Base-by-base conservation (phyloP, 306 rosid species). In the Biancaea sappan region DNA sequence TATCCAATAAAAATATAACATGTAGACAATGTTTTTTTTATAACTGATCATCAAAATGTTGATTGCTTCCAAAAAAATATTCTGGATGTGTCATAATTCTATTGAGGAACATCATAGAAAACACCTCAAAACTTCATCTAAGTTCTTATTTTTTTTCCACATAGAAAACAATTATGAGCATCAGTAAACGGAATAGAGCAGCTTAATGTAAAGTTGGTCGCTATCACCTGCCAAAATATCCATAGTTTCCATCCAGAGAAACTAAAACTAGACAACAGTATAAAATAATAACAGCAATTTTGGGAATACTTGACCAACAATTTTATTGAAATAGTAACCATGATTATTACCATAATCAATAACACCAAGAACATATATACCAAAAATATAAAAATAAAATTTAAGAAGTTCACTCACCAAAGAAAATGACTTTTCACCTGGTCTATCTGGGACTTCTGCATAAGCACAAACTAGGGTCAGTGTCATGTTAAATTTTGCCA, bases 371-470 rank as follows among this genome's bases (percentile, higher is more conserved):
- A 78, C 52, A 37, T 24, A 65, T 8, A n/a, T n/a, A n/a, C 21
- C 16, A 41, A 19, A 66, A 75, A 62, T 12, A 6, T 25, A 51
- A 32, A 37, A 25, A 24, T 67, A 80, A 62, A 66, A 72, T 21
- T 19, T n/a, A n/a, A 35, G 46, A 75, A 75, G 63, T 72, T 57
- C 29, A 63, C 97, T 88, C 74, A 91, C 98, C 74, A 78, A 8
- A 70, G 98, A 84, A 72, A 90, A 87, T 75, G 51, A 75, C 75
- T 74, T 87, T 73, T 75, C 69, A 61, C 87, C 83, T 46, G 67
- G 78, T 84, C 68, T 85, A 38, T 87, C 90, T 35, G 87, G 77
- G 79, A 83, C 86, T 80, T 83, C 96, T 94, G 96, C 91, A 79
- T 46, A 9, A 37, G 61, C 66, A 80, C 18, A 80, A 79, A 66